Evolutionary conservation across 2,329 filamentous ascomycete species (phyloP).

Genomic region (Colletotrichum sp.): DNA sequence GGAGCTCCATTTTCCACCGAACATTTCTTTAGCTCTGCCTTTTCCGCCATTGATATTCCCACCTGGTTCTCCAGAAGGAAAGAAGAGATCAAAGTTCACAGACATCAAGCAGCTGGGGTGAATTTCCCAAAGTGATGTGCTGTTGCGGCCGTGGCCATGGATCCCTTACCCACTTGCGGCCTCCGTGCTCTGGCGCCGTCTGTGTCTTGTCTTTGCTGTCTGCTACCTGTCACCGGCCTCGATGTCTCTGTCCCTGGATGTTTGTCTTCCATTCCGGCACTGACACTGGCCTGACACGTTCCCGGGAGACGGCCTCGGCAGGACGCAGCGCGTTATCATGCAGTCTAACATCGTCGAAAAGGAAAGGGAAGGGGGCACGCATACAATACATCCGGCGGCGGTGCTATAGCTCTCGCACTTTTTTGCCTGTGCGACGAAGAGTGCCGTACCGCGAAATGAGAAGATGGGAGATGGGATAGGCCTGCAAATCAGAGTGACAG

Average conservation of each 20-base stretch:
- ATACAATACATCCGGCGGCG: neutral
- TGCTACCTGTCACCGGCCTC: neutral
- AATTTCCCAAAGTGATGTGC: neutral
- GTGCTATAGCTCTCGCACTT: neutral
- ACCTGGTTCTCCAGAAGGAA: neutral
- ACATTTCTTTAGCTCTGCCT: neutral
- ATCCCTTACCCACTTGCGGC: neutral
- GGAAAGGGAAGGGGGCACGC: neutral
- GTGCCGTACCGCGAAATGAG: neutral
- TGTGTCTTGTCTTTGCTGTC: neutral
- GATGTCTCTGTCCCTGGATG: neutral
- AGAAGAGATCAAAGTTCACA: neutral
- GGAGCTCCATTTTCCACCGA: neutral
- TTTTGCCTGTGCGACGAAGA: neutral
- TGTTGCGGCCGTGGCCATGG: constrained; percentile 3
- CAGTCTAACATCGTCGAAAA: neutral
- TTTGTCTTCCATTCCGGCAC: neutral
- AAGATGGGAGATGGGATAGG: neutral
- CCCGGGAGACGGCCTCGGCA: neutral
- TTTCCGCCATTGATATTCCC: neutral
- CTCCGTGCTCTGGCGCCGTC: neutral
- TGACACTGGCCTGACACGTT: neutral
- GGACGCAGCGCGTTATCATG: neutral
- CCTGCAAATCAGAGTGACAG: constrained; percentile 1
- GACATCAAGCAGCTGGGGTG: neutral